Percentiles rank a stretch among this genome's conserved stretches.
phyloP scores from a whole-genome alignment of 495 filamentous ascomycete species.

The Chaetomium fimeti region DNA sequence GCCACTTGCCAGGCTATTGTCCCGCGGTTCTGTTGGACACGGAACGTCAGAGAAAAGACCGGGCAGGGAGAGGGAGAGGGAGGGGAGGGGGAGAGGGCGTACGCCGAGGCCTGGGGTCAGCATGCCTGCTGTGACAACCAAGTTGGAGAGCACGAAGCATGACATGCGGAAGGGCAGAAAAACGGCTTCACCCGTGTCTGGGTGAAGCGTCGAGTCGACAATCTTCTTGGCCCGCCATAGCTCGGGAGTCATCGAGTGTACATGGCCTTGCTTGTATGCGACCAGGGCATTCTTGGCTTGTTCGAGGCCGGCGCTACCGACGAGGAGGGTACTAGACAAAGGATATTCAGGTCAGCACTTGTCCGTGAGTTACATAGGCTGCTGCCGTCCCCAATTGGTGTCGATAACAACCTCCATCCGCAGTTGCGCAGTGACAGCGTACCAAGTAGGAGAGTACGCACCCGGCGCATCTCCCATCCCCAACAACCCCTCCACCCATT shows the following conservation, averaged over 20 bases:
- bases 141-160: constrained; percentile 87
- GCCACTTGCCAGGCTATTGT: constrained; percentile 93
- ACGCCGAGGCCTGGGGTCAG: constrained; percentile 79
- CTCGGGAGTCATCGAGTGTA: constrained; percentile 78
- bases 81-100: constrained; percentile 30
- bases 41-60: constrained; percentile 22
- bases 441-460: constrained; percentile 15
- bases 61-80: neutral
- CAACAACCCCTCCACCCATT: constrained; percentile 1
- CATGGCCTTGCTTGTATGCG: constrained; percentile 76
- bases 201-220: constrained; percentile 92
- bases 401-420: constrained; percentile 3
- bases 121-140: constrained; percentile 98
- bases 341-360: constrained; percentile 13
- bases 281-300: constrained; percentile 74
- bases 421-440: constrained; percentile 1
- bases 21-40: constrained; percentile 63
- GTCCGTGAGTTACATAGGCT: neutral
- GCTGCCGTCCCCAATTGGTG: constrained; percentile 7
- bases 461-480: constrained; percentile 8
- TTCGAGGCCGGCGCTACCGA: constrained; percentile 72
- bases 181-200: constrained; percentile 89
- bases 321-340: constrained; percentile 67
- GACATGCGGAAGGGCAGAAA: constrained; percentile 97
- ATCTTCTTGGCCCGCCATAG: constrained; percentile 96